These are phyloP conservation scores for Cladosporium sp. DNA, from an alignment of 2,329 filamentous ascomycete species.

Conservation along the genomic window DNA sequence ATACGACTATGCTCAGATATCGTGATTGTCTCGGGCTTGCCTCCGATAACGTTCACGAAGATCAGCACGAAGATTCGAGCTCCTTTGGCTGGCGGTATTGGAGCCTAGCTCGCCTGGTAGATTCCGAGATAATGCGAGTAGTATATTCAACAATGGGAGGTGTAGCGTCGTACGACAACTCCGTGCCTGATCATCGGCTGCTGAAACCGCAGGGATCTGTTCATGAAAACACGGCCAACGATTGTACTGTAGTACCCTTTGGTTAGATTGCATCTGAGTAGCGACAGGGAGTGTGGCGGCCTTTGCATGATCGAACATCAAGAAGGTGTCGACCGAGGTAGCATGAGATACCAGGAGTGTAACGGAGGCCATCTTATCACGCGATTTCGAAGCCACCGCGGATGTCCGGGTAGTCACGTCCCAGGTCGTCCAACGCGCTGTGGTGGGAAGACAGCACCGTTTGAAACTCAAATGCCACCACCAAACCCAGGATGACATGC, in stretches of 20 bases:
- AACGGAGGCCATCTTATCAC: not conserved
- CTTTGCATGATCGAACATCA: not conserved
- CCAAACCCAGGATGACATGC: constrained; percentile 5
- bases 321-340: not conserved
- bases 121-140: not conserved
- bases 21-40: not conserved
- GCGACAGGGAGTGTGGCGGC: not conserved
- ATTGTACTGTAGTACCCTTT: not conserved
- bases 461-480: constrained; percentile 15
- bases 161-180: not conserved
- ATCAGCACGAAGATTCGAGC: not conserved
- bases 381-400: not conserved
- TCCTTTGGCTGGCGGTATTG: not conserved
- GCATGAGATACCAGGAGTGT: not conserved
- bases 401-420: constrained; percentile 5
- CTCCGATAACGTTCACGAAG: not conserved
- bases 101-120: not conserved
- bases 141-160: not conserved
- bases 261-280: not conserved
- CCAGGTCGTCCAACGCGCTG: not conserved
- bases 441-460: not conserved
- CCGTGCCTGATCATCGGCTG: not conserved
- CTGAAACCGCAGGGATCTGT: not conserved
- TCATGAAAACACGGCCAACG: not conserved
- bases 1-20: not conserved